Conservation (phyloP, 352 stramenopile species). For the Phytophthora cryptogea region DNA sequence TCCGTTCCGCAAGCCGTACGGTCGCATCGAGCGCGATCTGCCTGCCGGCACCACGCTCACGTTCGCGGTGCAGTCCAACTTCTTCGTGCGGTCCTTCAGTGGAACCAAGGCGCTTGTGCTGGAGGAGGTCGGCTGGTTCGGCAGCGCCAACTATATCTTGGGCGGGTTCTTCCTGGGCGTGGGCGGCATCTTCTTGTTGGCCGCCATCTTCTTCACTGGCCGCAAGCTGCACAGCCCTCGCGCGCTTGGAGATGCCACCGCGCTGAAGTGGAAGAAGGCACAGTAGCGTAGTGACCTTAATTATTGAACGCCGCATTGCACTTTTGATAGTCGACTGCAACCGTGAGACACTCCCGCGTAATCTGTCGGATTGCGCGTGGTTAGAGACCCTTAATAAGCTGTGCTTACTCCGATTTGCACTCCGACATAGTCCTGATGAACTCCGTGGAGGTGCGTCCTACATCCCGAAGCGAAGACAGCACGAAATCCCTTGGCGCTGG, state of each 20-base stretch:
- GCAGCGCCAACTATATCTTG: slow-evolving; percentile 59
- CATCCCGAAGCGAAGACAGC: too few species aligned
- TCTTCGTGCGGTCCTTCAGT: slow-evolving; percentile 68
- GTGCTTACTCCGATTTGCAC: background rate
- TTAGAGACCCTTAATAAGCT: background rate
- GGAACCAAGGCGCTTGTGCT: slow-evolving; percentile 74
- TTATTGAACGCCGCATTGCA: background rate
- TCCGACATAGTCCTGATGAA: background rate
- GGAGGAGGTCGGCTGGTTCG: slow-evolving; percentile 70
- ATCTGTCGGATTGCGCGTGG: background rate
- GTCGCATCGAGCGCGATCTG: slow-evolving; percentile 58
- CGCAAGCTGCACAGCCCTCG: slow-evolving; percentile 57
- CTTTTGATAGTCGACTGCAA: background rate
- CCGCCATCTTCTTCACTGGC: slow-evolving; percentile 46
- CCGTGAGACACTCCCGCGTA: background rate
- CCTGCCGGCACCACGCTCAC: slow-evolving; percentile 57
- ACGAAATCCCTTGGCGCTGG: too few species aligned
- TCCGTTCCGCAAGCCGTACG: slow-evolving; percentile 76
- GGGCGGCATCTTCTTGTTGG: slow-evolving; percentile 56
- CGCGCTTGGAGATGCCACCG: slow-evolving; percentile 50
- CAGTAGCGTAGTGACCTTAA: slow-evolving; percentile 14
- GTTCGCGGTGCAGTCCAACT: slow-evolving; percentile 85
- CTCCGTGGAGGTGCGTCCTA: too few species aligned
- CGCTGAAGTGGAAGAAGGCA: slow-evolving; percentile 64
- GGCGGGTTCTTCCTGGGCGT: slow-evolving; percentile 61